phyloP scores from a whole-genome alignment of 805 yeast species.

The Blastobotrys robertii region DNA sequence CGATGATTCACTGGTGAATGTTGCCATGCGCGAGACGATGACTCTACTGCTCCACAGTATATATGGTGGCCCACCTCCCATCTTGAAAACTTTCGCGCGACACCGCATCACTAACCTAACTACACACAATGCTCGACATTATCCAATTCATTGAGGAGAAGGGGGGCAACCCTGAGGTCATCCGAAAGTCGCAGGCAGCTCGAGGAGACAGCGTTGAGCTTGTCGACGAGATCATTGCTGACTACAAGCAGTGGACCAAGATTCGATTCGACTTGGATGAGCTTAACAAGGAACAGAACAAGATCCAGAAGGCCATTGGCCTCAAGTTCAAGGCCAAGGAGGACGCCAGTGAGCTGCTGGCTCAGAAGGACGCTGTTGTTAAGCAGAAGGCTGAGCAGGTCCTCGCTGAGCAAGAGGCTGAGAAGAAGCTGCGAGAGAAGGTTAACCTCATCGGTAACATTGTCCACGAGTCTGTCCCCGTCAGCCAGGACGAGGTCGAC shows the following conservation, averaged over 20 bases:
- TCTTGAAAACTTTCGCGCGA: no score
- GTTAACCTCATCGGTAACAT: slow-evolving; percentile 89
- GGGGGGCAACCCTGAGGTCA: slow-evolving; percentile 90
- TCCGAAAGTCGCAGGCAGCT: slow-evolving; percentile 81
- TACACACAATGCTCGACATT: slow-evolving; percentile 70
- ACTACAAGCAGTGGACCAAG: slow-evolving; percentile 87
- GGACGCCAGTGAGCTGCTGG: slow-evolving; percentile 77
- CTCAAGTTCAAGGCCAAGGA: slow-evolving; percentile 88
- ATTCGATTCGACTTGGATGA: slow-evolving; percentile 85
- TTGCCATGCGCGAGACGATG: no score
- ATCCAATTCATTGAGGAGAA: slow-evolving; percentile 87
- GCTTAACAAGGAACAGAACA: slow-evolving; percentile 78
- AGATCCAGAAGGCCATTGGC: slow-evolving; percentile 88
- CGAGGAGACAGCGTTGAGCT: slow-evolving; percentile 92
- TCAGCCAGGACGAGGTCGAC: slow-evolving; percentile 80
- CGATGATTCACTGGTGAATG: no score
- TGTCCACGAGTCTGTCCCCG: slow-evolving; percentile 86
- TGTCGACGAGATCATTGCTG: slow-evolving; percentile 89
- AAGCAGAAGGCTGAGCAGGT: slow-evolving; percentile 58
- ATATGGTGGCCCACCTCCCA: no score
- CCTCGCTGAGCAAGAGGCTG: slow-evolving; percentile 70
- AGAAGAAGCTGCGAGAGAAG: slow-evolving; percentile 60
- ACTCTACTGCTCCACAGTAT: no score
- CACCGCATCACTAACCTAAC: no score
- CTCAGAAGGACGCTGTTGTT: slow-evolving; percentile 67